Conservation (phyloP, 768 basidiomycete genomes). For the Boletus sp. region DNA sequence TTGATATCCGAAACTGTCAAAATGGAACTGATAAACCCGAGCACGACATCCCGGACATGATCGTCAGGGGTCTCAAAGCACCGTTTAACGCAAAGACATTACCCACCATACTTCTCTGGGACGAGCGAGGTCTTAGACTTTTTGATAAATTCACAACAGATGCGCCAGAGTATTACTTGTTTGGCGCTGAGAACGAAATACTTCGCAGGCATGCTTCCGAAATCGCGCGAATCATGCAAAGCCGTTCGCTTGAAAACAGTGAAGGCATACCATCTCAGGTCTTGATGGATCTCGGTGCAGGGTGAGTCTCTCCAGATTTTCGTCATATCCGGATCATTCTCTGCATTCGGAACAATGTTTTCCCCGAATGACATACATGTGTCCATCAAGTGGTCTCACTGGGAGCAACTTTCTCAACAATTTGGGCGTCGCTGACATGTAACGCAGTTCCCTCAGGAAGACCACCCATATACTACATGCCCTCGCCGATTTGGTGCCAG, state of each 20-base stretch:
- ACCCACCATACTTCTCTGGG: conserved; percentile 86
- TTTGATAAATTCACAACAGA: conserved; percentile 84
- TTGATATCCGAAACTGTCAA: conserved; percentile 22
- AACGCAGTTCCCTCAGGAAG: conserved; percentile 75
- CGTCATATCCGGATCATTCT: background rate
- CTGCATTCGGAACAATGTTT: background rate
- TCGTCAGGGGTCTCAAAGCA: conserved; percentile 55
- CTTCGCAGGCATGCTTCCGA: conserved; percentile 69
- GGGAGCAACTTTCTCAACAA: no score
- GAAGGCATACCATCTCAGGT: conserved; percentile 44
- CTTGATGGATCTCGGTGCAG: conserved; percentile 90
- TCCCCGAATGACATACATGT: background rate
- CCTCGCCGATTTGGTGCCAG: conserved; percentile 54
- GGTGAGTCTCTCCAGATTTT: conserved; percentile 51
- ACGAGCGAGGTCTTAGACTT: conserved; percentile 81
- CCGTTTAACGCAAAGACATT: conserved; percentile 58
- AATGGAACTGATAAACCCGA: background rate
- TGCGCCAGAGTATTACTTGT: conserved; percentile 86
- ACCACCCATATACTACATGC: conserved; percentile 81
- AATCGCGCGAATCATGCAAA: conserved; percentile 73
- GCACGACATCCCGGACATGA: conserved; percentile 43
- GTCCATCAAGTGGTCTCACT: background rate
- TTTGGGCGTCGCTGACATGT: conserved; percentile 9
- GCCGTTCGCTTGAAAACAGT: conserved; percentile 19
- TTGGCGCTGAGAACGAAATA: conserved; percentile 83